Evolutionary conservation across 1,284 basidiomycete genomes (phyloP), one percentile per base, ranked within the genome.

Genomic region (Sphaerobolus stellatus): DNA sequence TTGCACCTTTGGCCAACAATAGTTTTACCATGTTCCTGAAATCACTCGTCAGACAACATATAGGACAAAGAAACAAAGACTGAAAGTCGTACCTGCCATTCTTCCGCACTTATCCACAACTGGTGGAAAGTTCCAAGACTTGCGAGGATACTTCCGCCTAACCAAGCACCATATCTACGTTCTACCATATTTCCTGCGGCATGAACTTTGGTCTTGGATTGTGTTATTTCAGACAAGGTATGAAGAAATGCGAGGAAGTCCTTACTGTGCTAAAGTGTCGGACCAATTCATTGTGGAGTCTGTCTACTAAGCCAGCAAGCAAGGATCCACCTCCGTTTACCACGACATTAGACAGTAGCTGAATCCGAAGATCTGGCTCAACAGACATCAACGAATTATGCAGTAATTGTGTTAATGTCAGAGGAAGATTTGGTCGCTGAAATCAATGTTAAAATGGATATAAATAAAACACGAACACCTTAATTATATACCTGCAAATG

Each of bases 91-190:
- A 88, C 91, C 79, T 90, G 83, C 86, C 91, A 95, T 66, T 96
- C 93, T 68, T 94, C 92, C 66, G 80, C 84, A 66, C 90, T 93
- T 65, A 95, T 92, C 93, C 93, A 95, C 34, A 95, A 74, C 65
- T 98, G 94, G 71, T 98, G 94, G 81, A 98, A 98, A 14, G 94
- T 96, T 27, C 95, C 95, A 65, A 98, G 73, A 65, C 90, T 94
- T 1, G 90, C 93, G 52, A 98, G 77, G 61, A 98, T 94, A 61
- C 90, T 93, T 25, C 94, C 94, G 16, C 94, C 94, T 7, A 98
- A 76, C 95, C 95, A 98, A 16, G 88, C 86, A 11, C 92, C 88
- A 68, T 92, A 96, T 57, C 88, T 82, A 47, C 94, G 82, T 70
- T 98, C 94, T 52, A 86, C 80, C 0, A 90, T 83, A 66, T 94